Base-by-base conservation (phyloP, 345 rosid species). In the Luvunga scandens region DNA sequence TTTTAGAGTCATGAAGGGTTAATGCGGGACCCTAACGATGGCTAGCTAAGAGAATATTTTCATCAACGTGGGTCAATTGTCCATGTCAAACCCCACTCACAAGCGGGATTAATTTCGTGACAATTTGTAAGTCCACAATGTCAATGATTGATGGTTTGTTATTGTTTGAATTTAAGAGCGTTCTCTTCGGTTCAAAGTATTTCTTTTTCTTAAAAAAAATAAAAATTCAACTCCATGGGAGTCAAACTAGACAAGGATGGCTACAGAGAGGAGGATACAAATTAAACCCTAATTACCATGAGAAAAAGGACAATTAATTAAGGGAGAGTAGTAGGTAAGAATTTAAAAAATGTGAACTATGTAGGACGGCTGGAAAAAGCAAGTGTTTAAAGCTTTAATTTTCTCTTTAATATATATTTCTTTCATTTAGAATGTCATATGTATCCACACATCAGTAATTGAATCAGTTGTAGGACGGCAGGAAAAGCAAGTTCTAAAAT, bases 61-160 rank as follows among this genome's bases (percentile, higher is more conserved):
- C 71, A 60, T 42, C 68, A 71, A 75, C 80, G 69, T 38, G 76
- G 60, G 75, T 81, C 85, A 75, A 80, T 80, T 56, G 27, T 78
- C 81, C 69, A 79, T 87, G 87, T 81, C 86, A 85, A 85, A 16
- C 80, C 82, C 85, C 82, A 81, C 85, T 73, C 33, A 63, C 75
- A 16, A 53, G 9, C n/a, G 77, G 24, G 69, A 78, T 28, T 76
- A 77, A 72, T 82, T 73, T 24, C 78, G 80, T 28, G 75, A 70
- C 72, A 57, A 22, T 71, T 78, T 77, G 6, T 42, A 71, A 78
- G 72, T 81, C 67, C 67, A 53, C 53, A 75, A 69, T 75, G 7
- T 55, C 81, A 73, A 82, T 82, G 73, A 85, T 83, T 63, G 50
- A 65, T 28, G 22, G 65, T 64, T 61, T 78, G 80, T 63, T 78